Conservation (phyloP, 2,329 filamentous ascomycete species). For the Hypoxylon sp. region DNA sequence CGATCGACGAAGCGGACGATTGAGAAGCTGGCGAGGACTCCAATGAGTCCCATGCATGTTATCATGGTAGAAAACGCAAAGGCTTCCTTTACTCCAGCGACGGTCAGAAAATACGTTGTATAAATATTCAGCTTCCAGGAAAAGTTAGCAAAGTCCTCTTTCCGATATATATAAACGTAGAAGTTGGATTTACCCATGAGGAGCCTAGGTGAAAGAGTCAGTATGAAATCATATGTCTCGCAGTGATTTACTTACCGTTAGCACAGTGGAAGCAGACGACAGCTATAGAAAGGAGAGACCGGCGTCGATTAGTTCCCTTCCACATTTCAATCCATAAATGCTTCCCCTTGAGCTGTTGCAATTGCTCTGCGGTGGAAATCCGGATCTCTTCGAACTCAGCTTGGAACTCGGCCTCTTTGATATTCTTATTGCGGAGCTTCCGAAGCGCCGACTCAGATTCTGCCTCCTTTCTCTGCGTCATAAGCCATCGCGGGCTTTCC, state of each 20-base stretch:
- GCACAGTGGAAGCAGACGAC: constrained; percentile 53
- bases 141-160: background rate
- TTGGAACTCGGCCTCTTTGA: constrained; percentile 48
- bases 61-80: constrained; percentile 54
- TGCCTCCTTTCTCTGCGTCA: constrained; percentile 52
- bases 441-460: constrained; percentile 49
- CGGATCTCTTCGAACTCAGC: constrained; percentile 52
- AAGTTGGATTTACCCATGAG: constrained; percentile 50
- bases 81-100: constrained; percentile 51
- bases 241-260: constrained; percentile 43
- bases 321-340: constrained; percentile 52
- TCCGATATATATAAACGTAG: constrained; percentile 26
- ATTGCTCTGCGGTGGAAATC: constrained; percentile 49
- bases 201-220: constrained; percentile 43
- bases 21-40: constrained; percentile 50
- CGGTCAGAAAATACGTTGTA: constrained; percentile 51
- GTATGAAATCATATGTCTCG: background rate
- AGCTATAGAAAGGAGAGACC: constrained; percentile 50
- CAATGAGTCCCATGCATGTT: constrained; percentile 52
- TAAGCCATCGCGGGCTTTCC: constrained; percentile 56
- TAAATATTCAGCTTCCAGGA: constrained; percentile 39
- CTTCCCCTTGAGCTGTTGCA: constrained; percentile 43
- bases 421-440: constrained; percentile 47
- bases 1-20: constrained; percentile 51
- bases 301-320: constrained; percentile 49